phyloP scores from a whole-genome alignment of 2,329 filamentous ascomycete genomes.

The Penicillium sclerotiorum region DNA sequence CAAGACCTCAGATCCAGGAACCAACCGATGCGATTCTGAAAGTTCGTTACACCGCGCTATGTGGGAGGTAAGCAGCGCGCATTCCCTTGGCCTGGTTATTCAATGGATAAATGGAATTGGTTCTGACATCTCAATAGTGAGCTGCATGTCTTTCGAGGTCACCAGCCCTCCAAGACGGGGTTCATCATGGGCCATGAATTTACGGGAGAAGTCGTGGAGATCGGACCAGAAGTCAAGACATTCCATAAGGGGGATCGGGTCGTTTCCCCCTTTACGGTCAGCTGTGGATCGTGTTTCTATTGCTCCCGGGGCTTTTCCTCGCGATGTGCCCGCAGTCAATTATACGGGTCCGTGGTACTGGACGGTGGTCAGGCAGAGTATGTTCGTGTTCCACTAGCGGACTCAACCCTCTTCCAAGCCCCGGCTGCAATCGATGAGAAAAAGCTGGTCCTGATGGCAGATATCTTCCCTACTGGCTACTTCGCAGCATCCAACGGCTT shows the following conservation, averaged over 20 bases:
- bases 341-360: slow-evolving; percentile 70
- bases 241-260: slow-evolving; percentile 74
- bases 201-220: slow-evolving; percentile 70
- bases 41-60: slow-evolving; percentile 78
- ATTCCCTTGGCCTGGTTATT: no score
- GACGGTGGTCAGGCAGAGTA: slow-evolving; percentile 82
- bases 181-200: slow-evolving; percentile 80
- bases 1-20: slow-evolving; percentile 71
- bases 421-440: slow-evolving; percentile 70
- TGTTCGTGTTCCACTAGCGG: slow-evolving; percentile 76
- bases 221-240: slow-evolving; percentile 56
- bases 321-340: slow-evolving; percentile 66
- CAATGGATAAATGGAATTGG: background rate
- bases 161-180: slow-evolving; percentile 66
- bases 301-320: slow-evolving; percentile 74
- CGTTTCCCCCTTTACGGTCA: slow-evolving; percentile 79
- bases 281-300: slow-evolving; percentile 79
- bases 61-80: slow-evolving; percentile 67
- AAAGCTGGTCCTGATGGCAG: slow-evolving; percentile 80
- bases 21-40: slow-evolving; percentile 77
- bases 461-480: slow-evolving; percentile 82
- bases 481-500: slow-evolving; percentile 78
- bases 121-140: slow-evolving; percentile 51
- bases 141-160: slow-evolving; percentile 81
- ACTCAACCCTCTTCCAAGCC: slow-evolving; percentile 73